These are phyloP conservation scores for Venturia carpophila DNA, from an alignment of 2,329 filamentous ascomycete genomes.

Conservation along the genomic window DNA sequence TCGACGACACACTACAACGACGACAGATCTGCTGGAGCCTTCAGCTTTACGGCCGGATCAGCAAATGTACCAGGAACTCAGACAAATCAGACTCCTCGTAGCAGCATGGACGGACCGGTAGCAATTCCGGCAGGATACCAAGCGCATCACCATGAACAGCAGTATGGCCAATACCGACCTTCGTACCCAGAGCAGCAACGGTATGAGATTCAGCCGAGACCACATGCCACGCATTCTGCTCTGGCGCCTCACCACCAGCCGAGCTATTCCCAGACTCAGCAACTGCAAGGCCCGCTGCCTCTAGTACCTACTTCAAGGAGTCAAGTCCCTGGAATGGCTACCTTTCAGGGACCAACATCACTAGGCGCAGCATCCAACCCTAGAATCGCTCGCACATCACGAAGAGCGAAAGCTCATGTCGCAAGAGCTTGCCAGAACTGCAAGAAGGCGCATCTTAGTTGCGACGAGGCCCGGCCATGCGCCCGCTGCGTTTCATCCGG, in stretches of 20 bases:
- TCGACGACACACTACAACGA: conserved; percentile 21
- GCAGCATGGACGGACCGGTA: conserved; percentile 14
- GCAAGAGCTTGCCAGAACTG: conserved; percentile 80
- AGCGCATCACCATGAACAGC: conserved; percentile 9
- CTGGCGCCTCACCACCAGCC: background rate
- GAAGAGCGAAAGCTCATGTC: conserved; percentile 65
- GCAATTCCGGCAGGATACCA: conserved; percentile 8
- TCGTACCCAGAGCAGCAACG: conserved; percentile 11
- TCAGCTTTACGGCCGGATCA: conserved; percentile 4
- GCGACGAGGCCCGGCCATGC: conserved; percentile 64
- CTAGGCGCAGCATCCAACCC: background rate
- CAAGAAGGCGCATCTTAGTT: conserved; percentile 70
- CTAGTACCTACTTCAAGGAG: background rate
- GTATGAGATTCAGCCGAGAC: conserved; percentile 15
- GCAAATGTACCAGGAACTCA: conserved; percentile 2
- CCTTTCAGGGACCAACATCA: conserved; percentile 16
- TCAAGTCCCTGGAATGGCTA: conserved; percentile 10
- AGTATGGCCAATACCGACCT: conserved; percentile 11
- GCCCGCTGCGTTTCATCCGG: conserved; percentile 69
- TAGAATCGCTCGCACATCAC: conserved; percentile 16
- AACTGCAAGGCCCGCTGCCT: background rate
- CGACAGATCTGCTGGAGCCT: conserved; percentile 16
- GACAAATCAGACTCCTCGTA: background rate
- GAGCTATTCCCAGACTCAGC: background rate
- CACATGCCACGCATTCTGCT: background rate